A percentile compares a stretch with the other conserved stretches of the same genome.
These are phyloP conservation scores for Fraxinus pennsylvanica DNA, from an alignment of 257 asterid species.

Conservation along the genomic window DNA sequence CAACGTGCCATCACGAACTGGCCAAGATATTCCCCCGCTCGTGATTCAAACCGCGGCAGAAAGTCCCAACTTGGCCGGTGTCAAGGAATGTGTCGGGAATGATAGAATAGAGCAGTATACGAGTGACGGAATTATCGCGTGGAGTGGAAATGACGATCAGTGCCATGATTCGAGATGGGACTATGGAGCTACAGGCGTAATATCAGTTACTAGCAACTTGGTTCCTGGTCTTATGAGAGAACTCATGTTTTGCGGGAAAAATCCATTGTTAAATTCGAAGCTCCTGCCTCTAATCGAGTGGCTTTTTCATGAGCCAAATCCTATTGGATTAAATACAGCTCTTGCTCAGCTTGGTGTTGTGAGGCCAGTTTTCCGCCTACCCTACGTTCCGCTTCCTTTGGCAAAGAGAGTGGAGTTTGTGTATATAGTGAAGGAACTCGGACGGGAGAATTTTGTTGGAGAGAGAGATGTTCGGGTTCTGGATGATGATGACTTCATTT, in stretches of 20 bases:
- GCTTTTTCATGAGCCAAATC: conserved; percentile 83
- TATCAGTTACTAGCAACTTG: conserved; percentile 81
- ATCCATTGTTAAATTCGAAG: conserved; percentile 51
- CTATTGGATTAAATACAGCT: conserved; percentile 77
- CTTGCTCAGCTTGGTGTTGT: conserved; percentile 87
- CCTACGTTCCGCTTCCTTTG: conserved; percentile 71
- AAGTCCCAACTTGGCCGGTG: conserved; percentile 74
- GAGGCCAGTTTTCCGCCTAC: conserved; percentile 78
- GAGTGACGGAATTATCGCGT: conserved; percentile 56
- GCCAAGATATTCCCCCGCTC: conserved; percentile 75
- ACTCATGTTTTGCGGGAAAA: conserved; percentile 70
- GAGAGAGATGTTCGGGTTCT: conserved; percentile 60
- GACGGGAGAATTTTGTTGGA: conserved; percentile 78
- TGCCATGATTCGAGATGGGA: conserved; percentile 90
- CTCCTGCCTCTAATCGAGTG: conserved; percentile 62
- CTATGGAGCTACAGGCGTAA: conserved; percentile 71
- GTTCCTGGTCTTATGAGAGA: conserved; percentile 75
- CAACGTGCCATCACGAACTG: conserved; percentile 85
- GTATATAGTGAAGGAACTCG: conserved; percentile 64
- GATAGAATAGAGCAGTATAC: conserved; percentile 66
- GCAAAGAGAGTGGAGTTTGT: conserved; percentile 79
- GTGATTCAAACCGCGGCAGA: conserved; percentile 45
- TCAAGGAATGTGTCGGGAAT: conserved; percentile 81
- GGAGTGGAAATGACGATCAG: conserved; percentile 90
- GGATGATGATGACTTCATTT: conserved; percentile 71